phyloP scores from a whole-genome alignment of 2,329 filamentous ascomycete genomes.

The Colletotrichum abscissum region DNA sequence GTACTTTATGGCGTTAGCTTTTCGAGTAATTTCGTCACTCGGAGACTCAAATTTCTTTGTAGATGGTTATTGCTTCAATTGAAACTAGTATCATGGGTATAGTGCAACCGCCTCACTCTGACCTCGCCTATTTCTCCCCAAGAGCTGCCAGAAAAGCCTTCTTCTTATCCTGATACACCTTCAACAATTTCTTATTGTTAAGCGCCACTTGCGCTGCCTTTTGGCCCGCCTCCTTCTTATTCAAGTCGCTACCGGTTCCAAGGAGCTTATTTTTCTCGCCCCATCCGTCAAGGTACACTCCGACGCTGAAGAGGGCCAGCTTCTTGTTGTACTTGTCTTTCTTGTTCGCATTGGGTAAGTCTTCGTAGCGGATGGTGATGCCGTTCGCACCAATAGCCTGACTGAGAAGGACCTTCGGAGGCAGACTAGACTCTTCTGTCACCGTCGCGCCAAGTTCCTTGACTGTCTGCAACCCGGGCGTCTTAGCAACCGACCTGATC shows the following conservation, averaged over 20 bases:
- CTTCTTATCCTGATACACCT: constrained; percentile 60
- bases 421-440: neutral
- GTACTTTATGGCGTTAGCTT: too few relatives aligned
- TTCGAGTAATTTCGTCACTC: too few relatives aligned
- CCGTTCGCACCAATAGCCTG: constrained; percentile 66
- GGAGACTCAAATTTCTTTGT: too few relatives aligned
- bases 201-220: constrained; percentile 74
- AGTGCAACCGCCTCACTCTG: neutral
- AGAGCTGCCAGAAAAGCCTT: constrained; percentile 47
- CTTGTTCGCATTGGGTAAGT: constrained; percentile 57
- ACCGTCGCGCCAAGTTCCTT: constrained; percentile 35
- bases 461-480: constrained; percentile 15
- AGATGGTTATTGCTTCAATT: neutral
- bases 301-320: constrained; percentile 70
- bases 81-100: constrained; percentile 16
- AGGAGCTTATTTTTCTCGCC: constrained; percentile 72
- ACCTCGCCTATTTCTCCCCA: neutral
- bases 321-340: constrained; percentile 64
- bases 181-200: constrained; percentile 73
- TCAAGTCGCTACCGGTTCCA: constrained; percentile 71
- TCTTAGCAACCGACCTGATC: constrained; percentile 47
- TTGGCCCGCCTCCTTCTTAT: constrained; percentile 76
- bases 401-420: constrained; percentile 62
- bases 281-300: constrained; percentile 74
- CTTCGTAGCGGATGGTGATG: constrained; percentile 70